Percentiles rank a stretch among this genome's conserved stretches.
Evolutionary conservation across 2,329 filamentous ascomycete species (phyloP).

Genomic region (Aspergillus quadrilineatus): DNA sequence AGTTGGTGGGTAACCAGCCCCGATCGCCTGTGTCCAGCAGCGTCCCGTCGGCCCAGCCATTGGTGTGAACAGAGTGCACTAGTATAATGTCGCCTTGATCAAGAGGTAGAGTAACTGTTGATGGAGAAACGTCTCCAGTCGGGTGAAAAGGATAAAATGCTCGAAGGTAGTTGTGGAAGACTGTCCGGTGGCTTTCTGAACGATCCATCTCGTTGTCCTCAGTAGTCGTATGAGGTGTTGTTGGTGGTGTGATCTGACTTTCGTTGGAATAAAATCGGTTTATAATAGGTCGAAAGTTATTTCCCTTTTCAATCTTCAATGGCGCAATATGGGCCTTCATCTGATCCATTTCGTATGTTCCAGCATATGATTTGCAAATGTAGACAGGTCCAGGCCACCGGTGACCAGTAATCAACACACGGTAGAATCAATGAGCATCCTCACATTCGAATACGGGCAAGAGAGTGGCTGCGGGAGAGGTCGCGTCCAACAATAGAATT

Average conservation of each 20-base stretch:
- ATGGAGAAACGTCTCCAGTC: conserved; percentile 70
- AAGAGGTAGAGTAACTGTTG: conserved; percentile 83
- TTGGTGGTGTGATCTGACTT: conserved; percentile 70
- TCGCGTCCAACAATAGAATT: not conserved
- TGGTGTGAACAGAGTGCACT: conserved; percentile 94
- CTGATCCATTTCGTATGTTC: conserved; percentile 31
- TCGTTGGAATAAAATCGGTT: conserved; percentile 30
- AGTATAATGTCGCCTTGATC: conserved; percentile 89
- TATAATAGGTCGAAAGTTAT: conserved; percentile 22
- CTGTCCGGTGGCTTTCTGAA: conserved; percentile 53
- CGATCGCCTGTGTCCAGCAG: conserved; percentile 79
- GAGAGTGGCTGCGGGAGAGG: not conserved
- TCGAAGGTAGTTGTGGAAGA: conserved; percentile 92
- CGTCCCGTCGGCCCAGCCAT: conserved; percentile 97
- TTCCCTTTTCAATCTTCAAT: conserved; percentile 39
- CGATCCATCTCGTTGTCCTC: conserved; percentile 54
- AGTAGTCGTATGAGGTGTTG: conserved; percentile 65
- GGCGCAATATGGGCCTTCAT: conserved; percentile 39
- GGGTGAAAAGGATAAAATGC: conserved; percentile 93
- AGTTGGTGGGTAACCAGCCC: conserved; percentile 97
- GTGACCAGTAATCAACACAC: conserved; percentile 34
- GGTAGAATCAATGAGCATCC: conserved; percentile 30
- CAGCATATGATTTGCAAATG: conserved; percentile 1
- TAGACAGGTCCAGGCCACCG: conserved; percentile 25
- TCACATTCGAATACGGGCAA: conserved; percentile 14